phyloP scores from a whole-genome alignment of 1,284 basidiomycete species.

The Leccinum pachyderme region DNA sequence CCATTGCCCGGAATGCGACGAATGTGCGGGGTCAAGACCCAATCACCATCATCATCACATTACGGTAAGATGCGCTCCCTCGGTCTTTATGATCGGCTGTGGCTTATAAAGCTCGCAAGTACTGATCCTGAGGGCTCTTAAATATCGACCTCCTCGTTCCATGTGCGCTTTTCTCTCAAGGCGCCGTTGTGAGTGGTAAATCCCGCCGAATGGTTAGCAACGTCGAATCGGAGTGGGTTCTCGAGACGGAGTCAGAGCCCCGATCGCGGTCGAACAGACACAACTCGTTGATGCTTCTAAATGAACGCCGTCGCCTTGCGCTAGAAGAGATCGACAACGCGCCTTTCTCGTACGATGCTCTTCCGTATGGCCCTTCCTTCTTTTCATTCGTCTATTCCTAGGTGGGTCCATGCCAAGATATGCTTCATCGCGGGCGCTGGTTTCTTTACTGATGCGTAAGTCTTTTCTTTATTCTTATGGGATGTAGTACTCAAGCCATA shows the following conservation, averaged over 20 bases:
- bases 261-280: not conserved
- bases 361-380: not conserved
- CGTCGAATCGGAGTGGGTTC: not conserved
- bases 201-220: constrained; percentile 12
- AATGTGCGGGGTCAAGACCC: constrained; percentile 22
- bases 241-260: constrained; percentile 1
- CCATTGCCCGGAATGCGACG: constrained; percentile 11
- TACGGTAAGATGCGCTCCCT: constrained; percentile 4
- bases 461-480: not conserved
- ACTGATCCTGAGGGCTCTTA: not conserved
- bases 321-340: constrained; percentile 20
- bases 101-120: constrained; percentile 16
- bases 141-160: not conserved
- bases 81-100: constrained; percentile 5
- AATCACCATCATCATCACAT: constrained; percentile 9
- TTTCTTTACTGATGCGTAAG: constrained; percentile 28
- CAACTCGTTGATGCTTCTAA: constrained; percentile 13
- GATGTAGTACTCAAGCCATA: not conserved
- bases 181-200: not conserved
- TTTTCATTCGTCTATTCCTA: constrained; percentile 1
- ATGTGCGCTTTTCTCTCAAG: constrained; percentile 2
- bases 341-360: constrained; percentile 21
- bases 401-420: constrained; percentile 25
- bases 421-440: constrained; percentile 23
- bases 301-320: constrained; percentile 22